Conservation (phyloP, 345 rosid genomes). For the Hibiscus tridactylites region DNA sequence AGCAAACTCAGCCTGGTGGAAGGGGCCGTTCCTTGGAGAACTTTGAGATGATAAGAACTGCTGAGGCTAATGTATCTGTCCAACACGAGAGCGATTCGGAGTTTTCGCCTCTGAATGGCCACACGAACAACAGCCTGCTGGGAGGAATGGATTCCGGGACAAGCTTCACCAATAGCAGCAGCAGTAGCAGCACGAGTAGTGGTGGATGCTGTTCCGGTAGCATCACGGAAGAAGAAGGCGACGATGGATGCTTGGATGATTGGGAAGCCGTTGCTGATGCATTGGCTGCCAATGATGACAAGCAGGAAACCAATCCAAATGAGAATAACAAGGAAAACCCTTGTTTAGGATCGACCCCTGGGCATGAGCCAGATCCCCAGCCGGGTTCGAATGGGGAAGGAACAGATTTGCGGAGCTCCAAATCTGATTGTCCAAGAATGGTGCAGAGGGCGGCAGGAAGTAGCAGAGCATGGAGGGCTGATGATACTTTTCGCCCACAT, state of each 20-base stretch:
- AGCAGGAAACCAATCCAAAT: conserved; percentile 23
- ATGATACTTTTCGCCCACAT: conserved; percentile 72
- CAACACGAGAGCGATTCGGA: conserved; percentile 50
- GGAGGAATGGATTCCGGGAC: conserved; percentile 36
- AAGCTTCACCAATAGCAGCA: conserved; percentile 33
- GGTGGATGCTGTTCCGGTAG: neutral
- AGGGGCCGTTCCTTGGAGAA: conserved; percentile 31
- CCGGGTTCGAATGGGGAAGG: conserved; percentile 19
- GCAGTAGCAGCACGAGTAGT: neutral
- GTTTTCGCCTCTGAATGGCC: conserved; percentile 48
- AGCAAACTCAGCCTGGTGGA: conserved; percentile 14
- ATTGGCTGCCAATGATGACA: conserved; percentile 45
- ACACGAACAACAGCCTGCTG: conserved; percentile 24
- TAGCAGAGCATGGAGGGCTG: conserved; percentile 71
- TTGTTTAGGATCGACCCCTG: conserved; percentile 17
- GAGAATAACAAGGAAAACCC: conserved; percentile 9
- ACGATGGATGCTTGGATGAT: conserved; percentile 73
- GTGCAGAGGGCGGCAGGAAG: conserved; percentile 31
- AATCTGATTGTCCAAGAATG: conserved; percentile 19
- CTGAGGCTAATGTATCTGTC: conserved; percentile 29
- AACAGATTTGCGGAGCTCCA: conserved; percentile 20
- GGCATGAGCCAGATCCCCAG: conserved; percentile 15
- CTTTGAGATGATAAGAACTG: conserved; percentile 25
- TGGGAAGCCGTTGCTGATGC: conserved; percentile 98
- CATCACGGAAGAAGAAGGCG: conserved; percentile 52